Percentiles rank a stretch among this genome's conserved stretches.
Evolutionary conservation across 2,329 filamentous ascomycete species (phyloP).

Genomic region (Elsinoe ampelina): DNA sequence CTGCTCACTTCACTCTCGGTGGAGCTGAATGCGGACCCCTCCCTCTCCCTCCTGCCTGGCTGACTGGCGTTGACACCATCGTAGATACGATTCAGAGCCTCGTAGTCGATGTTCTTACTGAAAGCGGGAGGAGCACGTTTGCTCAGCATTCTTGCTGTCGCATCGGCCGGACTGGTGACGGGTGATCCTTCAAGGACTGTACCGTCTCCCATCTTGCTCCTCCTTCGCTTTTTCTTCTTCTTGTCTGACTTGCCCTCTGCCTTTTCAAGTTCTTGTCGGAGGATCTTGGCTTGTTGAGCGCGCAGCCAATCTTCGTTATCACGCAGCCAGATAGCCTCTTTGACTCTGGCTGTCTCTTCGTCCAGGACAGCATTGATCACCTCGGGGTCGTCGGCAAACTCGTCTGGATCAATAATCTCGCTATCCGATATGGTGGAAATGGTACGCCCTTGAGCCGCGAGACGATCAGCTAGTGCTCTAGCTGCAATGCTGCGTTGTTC

Average conservation of each 20-base stretch:
- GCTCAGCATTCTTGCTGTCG: slow-evolving; percentile 37
- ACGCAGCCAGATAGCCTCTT: slow-evolving; percentile 89
- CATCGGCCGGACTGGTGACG: slow-evolving; percentile 36
- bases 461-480: slow-evolving; percentile 41
- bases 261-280: slow-evolving; percentile 58
- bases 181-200: slow-evolving; percentile 32
- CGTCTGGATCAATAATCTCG: slow-evolving; percentile 62
- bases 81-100: slow-evolving; percentile 35
- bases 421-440: slow-evolving; percentile 22
- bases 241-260: slow-evolving; percentile 34
- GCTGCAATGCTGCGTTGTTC: slow-evolving; percentile 25
- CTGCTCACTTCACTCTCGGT: slow-evolving; percentile 7
- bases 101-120: slow-evolving; percentile 40
- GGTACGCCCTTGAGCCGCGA: slow-evolving; percentile 39
- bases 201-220: slow-evolving; percentile 34
- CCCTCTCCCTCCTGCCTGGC: slow-evolving; percentile 9
- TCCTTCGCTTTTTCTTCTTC: slow-evolving; percentile 37
- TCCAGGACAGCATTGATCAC: slow-evolving; percentile 70
- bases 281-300: slow-evolving; percentile 72
- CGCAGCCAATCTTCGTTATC: slow-evolving; percentile 92
- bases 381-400: slow-evolving; percentile 85
- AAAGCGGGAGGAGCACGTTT: slow-evolving; percentile 33
- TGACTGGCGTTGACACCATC: slow-evolving; percentile 18
- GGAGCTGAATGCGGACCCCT: slow-evolving; percentile 14
- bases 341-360: slow-evolving; percentile 65